These are phyloP conservation scores for Yamadazyma tumulicola DNA, from an alignment of 805 yeast genomes.

Conservation along the genomic window DNA sequence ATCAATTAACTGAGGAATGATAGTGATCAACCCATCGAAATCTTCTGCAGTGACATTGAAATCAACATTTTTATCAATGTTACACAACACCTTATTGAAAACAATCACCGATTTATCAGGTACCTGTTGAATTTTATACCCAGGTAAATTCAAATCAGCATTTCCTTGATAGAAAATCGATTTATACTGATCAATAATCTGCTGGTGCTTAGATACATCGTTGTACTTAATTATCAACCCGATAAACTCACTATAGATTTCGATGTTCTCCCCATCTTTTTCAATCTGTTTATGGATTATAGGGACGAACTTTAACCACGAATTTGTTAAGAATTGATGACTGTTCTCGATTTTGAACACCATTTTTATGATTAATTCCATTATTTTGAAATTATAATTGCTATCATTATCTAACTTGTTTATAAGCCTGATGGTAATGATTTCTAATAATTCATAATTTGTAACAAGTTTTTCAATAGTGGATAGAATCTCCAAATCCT, in stretches of 20 bases:
- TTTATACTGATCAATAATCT: conserved; percentile 36
- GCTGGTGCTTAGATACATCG: conserved; percentile 44
- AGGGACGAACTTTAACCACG: conserved; percentile 41
- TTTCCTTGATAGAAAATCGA: conserved; percentile 29
- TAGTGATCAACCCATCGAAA: conserved; percentile 9
- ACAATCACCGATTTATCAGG: conserved; percentile 36
- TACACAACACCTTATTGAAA: conserved; percentile 47
- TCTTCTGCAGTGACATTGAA: conserved; percentile 2
- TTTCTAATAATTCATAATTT: conserved; percentile 42
- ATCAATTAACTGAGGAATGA: conserved; percentile 12
- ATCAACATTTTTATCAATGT: conserved; percentile 42
- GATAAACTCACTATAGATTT: conserved; percentile 38
- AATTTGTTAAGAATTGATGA: conserved; percentile 35
- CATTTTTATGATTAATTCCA: conserved; percentile 22
- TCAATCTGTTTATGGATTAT: conserved; percentile 5
- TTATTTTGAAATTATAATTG: conserved; percentile 10
- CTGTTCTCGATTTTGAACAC: conserved; percentile 26
- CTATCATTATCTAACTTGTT: conserved; percentile 26
- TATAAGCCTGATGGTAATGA: conserved; percentile 41
- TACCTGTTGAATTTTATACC: conserved; percentile 16
- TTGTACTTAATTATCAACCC: conserved; percentile 39
- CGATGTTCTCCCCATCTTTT: conserved; percentile 19
- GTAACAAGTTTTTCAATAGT: conserved; percentile 20
- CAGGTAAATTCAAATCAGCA: conserved; percentile 8
- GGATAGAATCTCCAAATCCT: conserved; percentile 16